Evolutionary conservation across 2,329 filamentous ascomycete species (phyloP), one percentile per base, ranked within the genome.

Genomic region (Balansia obtecta): DNA sequence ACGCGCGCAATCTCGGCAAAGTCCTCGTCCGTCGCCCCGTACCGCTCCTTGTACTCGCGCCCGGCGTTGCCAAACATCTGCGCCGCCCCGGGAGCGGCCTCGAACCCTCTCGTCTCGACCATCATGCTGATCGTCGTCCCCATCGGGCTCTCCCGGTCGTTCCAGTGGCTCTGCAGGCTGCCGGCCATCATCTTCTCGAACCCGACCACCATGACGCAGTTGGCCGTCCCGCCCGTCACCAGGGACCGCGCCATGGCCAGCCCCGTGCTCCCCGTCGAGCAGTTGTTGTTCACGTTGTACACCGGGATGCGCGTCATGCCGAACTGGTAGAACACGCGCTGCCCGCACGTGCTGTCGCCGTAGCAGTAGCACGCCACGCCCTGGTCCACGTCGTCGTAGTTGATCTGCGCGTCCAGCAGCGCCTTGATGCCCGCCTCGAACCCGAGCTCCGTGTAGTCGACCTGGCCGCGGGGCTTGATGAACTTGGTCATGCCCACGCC

Each of bases 401-500:
- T 94, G 76, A 97, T 88, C 55, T 94, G 85, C 2, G 88, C 88
- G 66, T 86, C 83, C 16, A 84, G 73, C 75, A 94, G 82, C 46
- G 88, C 88, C 69, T 95, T 95, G 65, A 93, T 75, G 58, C 88
- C 88, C 11, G 89, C 89, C 69, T 96, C 90, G 67, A 90, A 96
- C 51, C 90, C 90, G 22, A 96, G 82, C 65, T 95, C 90, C 8
- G 88, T 88, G 71, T 96, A 96, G 72, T 95, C 89, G 57, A 95
- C 86, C 66, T 91, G 91, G 65, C 88, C 88, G 51, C 90, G 82
- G 41, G 90, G 90, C 75, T 96, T 96, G 79, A 96, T 91, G 79
- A 97, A 97, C 71, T 95, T 95, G 71, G 91, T 97, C 88, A 97
- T 93, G 72, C 91, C 91, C 59, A 97, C 93, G 73, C 91, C 91